These are phyloP conservation scores for Lasiodiplodia theobromae DNA, from an alignment of 2,329 filamentous ascomycete genomes.

Conservation along the genomic window DNA sequence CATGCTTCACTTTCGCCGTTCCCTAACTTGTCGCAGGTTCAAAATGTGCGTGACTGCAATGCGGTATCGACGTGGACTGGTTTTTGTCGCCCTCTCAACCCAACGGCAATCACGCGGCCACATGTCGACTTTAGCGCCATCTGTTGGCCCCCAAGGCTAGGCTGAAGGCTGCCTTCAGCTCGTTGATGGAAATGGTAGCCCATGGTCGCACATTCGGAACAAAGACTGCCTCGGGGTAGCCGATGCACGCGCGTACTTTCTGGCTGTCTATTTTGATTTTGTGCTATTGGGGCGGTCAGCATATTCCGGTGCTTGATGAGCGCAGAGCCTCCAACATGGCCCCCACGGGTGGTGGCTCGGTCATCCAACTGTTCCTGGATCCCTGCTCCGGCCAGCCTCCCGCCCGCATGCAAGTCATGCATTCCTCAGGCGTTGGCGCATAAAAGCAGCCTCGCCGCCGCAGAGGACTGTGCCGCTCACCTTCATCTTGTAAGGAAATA, in stretches of 20 bases:
- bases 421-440: not conserved
- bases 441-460: conserved; percentile 11
- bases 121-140: not conserved
- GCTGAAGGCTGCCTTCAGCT: not conserved
- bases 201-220: not conserved
- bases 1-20: not conserved
- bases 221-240: not conserved
- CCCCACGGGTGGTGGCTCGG: conserved; percentile 17
- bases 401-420: conserved; percentile 11
- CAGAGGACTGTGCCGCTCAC: not conserved
- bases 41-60: not conserved
- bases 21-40: not conserved
- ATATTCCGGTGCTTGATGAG: too few relatives aligned
- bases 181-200: not conserved
- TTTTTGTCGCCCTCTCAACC: not conserved
- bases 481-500: not conserved
- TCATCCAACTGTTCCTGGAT: not conserved
- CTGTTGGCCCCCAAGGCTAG: not conserved
- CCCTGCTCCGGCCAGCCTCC: not conserved
- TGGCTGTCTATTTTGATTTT: not conserved
- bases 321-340: conserved; percentile 12
- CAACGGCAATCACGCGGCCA: not conserved
- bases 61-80: not conserved
- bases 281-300: not conserved
- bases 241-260: not conserved